Evolutionary conservation across 2,329 filamentous ascomycete genomes (phyloP), one percentile per base, ranked within the genome.

Genomic region (Boeremia exigua): DNA sequence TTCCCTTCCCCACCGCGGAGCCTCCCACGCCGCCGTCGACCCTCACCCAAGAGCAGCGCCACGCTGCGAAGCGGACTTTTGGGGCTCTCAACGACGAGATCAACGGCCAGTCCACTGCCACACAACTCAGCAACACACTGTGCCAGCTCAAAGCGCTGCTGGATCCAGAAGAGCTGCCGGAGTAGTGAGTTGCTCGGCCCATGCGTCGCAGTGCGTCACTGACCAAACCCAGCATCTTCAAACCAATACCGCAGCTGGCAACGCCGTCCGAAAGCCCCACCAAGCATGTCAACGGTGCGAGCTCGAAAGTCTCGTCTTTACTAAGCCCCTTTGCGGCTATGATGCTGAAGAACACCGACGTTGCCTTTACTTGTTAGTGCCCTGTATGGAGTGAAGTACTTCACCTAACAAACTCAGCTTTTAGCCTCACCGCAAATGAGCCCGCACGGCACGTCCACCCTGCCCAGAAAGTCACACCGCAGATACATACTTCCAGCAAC

Each of bases 71-170:
- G 58, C 80, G 79, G 63, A 79, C 82, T 34, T 73, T 93, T 64
- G 86, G 89, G 62, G 83, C 83, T 40, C 78, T 97, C 43, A 92
- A 95, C 69, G 80, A 81, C 61, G 90, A 94, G 71, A 86, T 88
- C 56, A 77, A 80, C 36, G 83, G 79, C 58, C 79, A 81, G 43
- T 82, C 84, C 38, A 81, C 82, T 28, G 88, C 89, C 17, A 84
- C 85, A 69, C 84, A 86, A 60, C 79, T 93, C 42, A 88, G 90
- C 64, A 86, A 88, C 64, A 88, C 87, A 10, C 81, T 93, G 40
- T 84, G 89, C 65, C 88, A 94, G 72, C 81, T 97, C 28, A 85
- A 91, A 54, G 86, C 88, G 60, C 83, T 96, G 36, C 76, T 97
- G 52, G 86, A 87, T 68, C 84, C 87, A 1, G 84, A 88, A n/a